A percentile compares a stretch with the other conserved stretches of the same genome.
Conservation (phyloP, 2,329 filamentous ascomycete species). For the Cryphonectria radicalis region DNA sequence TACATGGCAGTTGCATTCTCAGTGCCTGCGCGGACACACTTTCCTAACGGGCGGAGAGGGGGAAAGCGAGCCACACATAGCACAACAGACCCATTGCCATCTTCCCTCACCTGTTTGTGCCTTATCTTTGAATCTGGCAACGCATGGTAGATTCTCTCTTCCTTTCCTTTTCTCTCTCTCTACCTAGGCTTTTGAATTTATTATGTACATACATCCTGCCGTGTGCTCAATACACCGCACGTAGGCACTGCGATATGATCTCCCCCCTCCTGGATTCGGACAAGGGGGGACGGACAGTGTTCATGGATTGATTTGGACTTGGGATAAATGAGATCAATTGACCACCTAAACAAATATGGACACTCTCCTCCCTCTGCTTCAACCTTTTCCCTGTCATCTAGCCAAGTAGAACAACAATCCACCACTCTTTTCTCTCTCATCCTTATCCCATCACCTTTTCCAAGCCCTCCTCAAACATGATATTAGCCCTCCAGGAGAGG, state of each 20-base stretch:
- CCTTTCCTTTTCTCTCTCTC: not conserved
- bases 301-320: not conserved
- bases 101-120: not conserved
- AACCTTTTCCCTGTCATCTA: not conserved
- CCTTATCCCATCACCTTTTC: not conserved
- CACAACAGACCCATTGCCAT: no score
- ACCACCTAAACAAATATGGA: not conserved
- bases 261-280: not conserved
- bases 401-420: not conserved
- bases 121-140: no score
- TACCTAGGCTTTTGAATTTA: not conserved
- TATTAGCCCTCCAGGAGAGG: not conserved
- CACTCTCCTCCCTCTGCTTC: not conserved
- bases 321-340: not conserved
- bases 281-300: not conserved
- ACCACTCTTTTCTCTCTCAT: not conserved
- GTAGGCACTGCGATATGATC: not conserved
- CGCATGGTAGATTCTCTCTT: no score
- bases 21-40: not conserved
- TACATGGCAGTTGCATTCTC: not conserved
- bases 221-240: not conserved
- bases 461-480: not conserved
- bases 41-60: not conserved
- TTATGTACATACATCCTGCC: not conserved
- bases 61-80: no score